Percentiles rank a stretch among this genome's conserved stretches.
Evolutionary conservation across 1,284 basidiomycete species (phyloP).

Genomic region (Heterobasidion occidentale): DNA sequence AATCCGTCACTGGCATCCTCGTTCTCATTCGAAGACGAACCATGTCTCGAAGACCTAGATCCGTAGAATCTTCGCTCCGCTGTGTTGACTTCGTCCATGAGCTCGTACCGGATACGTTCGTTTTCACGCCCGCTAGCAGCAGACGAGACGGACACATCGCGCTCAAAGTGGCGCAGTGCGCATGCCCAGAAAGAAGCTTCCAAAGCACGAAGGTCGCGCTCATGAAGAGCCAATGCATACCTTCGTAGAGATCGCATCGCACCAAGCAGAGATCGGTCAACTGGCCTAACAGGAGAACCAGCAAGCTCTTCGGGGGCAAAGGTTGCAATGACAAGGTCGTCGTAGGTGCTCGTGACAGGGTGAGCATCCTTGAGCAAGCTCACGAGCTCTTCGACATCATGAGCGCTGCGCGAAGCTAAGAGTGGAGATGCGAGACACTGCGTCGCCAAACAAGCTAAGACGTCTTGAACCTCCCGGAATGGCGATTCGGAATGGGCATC

Average conservation of each 20-base stretch:
- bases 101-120: conserved; percentile 24
- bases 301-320: conserved; percentile 5
- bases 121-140: conserved; percentile 9
- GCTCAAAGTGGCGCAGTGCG: conserved; percentile 39
- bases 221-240: conserved; percentile 27
- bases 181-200: conserved; percentile 49
- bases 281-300: conserved; percentile 8
- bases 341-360: conserved; percentile 25
- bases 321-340: conserved; percentile 14
- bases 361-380: conserved; percentile 17
- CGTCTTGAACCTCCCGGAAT: neutral
- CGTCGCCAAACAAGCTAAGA: conserved; percentile 21
- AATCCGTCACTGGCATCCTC: conserved; percentile 2
- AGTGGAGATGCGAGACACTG: conserved; percentile 18
- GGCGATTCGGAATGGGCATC: neutral
- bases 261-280: conserved; percentile 11
- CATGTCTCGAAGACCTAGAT: conserved; percentile 1
- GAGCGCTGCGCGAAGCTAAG: conserved; percentile 2
- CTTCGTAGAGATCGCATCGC: conserved; percentile 19
- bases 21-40: neutral
- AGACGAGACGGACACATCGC: conserved; percentile 7
- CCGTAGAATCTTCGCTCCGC: conserved; percentile 41
- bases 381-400: conserved; percentile 9
- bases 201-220: conserved; percentile 26
- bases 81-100: conserved; percentile 40